phyloP scores from a whole-genome alignment of 192 early-diverging fungal genomes.

The Chytriomyces hyalinus region DNA sequence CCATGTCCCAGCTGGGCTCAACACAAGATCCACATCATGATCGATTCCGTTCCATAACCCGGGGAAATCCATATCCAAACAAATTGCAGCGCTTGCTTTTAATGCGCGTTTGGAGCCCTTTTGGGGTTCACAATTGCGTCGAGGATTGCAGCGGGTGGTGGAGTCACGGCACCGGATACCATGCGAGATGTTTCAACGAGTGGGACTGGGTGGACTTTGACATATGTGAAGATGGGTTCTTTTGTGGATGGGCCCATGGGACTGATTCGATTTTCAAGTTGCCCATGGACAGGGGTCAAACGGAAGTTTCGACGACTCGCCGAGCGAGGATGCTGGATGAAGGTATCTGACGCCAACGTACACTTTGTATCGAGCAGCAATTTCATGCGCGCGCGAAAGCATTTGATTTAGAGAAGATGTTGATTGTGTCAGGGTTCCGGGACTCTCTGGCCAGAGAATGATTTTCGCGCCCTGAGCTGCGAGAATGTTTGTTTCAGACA shows the following conservation, averaged over 20 bases:
- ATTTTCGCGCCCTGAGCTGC: conserved; percentile 3
- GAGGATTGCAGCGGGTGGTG: not conserved
- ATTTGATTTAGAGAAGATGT: not conserved
- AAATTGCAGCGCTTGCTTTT: not conserved
- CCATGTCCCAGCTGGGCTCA: conserved; percentile 27
- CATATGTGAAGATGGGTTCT: not conserved
- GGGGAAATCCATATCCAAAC: conserved; percentile 20
- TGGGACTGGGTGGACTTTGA: conserved; percentile 5
- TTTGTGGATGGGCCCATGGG: not conserved
- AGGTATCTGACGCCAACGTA: conserved; percentile 4
- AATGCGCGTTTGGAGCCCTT: not conserved
- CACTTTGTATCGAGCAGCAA: conserved; percentile 7
- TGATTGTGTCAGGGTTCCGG: not conserved
- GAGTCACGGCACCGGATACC: not conserved
- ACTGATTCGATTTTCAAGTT: not conserved
- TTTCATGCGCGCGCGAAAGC: not conserved
- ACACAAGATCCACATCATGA: not conserved
- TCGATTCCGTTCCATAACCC: not conserved
- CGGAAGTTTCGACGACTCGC: not conserved
- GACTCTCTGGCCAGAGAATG: conserved; percentile 8
- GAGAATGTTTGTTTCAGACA: not conserved
- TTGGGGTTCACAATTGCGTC: not conserved
- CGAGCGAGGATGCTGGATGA: not conserved
- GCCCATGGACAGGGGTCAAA: conserved; percentile 9
- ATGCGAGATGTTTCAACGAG: conserved; percentile 12